These are phyloP conservation scores for Dalbergia cochinchinensis DNA, from an alignment of 306 rosid genomes.

Conservation along the genomic window DNA sequence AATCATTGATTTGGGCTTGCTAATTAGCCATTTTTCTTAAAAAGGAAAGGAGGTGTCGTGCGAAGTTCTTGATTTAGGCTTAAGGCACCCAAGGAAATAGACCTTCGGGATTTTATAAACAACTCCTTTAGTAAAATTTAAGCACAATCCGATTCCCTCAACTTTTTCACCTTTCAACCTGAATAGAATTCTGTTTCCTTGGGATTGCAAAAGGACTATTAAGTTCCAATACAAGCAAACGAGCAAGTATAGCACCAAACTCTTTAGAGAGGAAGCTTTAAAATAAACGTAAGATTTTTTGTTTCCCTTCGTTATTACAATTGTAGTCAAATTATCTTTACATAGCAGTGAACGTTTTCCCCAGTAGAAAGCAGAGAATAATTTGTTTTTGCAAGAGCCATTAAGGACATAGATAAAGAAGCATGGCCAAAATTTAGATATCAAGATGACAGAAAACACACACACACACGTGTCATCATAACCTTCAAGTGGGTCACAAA, in stretches of 20 bases:
- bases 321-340: slow-evolving; percentile 24
- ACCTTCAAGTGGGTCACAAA: slow-evolving; percentile 46
- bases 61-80: slow-evolving; percentile 22
- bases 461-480: not conserved
- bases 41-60: not conserved
- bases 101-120: not conserved
- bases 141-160: not conserved
- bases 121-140: not conserved
- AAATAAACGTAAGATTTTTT: not conserved
- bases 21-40: not conserved
- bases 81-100: slow-evolving; percentile 6
- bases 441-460: not conserved
- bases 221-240: not conserved
- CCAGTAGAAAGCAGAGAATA: not conserved
- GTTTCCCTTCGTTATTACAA: slow-evolving; percentile 18
- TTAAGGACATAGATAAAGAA: slow-evolving; percentile 10
- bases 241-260: not conserved
- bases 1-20: not conserved
- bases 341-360: slow-evolving; percentile 34
- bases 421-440: slow-evolving; percentile 31
- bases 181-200: not conserved
- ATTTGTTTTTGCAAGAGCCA: slow-evolving; percentile 33
- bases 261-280: too few species aligned
- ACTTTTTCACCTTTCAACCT: not conserved
- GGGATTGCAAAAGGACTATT: not conserved